Conservation (phyloP, 345 rosid species). For the Brassica rapa region DNA sequence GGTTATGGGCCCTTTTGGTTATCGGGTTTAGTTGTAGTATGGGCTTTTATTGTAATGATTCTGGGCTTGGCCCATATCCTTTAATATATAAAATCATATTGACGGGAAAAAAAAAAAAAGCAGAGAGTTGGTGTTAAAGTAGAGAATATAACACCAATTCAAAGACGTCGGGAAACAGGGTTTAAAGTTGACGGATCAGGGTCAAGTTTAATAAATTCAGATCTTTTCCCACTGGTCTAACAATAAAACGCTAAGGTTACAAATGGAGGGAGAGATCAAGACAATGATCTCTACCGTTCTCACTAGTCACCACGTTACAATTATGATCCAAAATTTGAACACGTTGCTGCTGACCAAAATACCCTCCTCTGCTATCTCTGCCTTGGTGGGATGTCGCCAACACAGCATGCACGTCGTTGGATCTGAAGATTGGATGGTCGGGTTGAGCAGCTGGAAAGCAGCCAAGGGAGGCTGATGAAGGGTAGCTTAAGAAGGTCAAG, state of each 20-base stretch:
- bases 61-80: no score
- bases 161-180: no score
- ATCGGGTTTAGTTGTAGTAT: no score
- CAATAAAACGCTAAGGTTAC: slow-evolving; percentile 33
- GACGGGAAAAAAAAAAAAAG: no score
- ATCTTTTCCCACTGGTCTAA: background rate
- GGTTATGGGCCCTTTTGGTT: no score
- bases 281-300: slow-evolving; percentile 46
- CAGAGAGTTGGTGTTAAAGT: no score
- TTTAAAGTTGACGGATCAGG: no score
- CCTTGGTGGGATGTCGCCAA: slow-evolving; percentile 29
- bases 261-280: slow-evolving; percentile 86
- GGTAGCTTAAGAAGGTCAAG: slow-evolving; percentile 46
- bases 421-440: slow-evolving; percentile 31
- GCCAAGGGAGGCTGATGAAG: slow-evolving; percentile 50
- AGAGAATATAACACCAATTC: no score
- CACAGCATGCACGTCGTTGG: slow-evolving; percentile 38
- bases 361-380: slow-evolving; percentile 48
- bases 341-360: slow-evolving; percentile 24
- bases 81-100: no score
- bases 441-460: slow-evolving; percentile 33
- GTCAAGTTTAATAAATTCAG: no score
- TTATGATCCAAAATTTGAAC: slow-evolving; percentile 25
- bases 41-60: no score
- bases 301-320: slow-evolving; percentile 24